Evolutionary conservation across 495 filamentous ascomycete species (phyloP).

Genomic region (Recurvomyces mirabilis): DNA sequence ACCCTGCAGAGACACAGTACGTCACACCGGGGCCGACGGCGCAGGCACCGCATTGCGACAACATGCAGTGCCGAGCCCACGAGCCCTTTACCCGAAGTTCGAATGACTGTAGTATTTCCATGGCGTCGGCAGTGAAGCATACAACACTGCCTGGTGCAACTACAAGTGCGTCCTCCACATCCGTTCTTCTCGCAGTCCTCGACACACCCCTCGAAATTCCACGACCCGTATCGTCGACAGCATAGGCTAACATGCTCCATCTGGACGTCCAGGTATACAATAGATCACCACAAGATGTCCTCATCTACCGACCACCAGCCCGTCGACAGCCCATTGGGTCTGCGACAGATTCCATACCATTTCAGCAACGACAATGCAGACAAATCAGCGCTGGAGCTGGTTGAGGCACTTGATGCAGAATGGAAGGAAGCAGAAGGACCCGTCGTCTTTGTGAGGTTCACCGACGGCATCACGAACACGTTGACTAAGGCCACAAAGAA

Average conservation of each 20-base stretch:
- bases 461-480: conserved; percentile 96
- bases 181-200: too few species aligned
- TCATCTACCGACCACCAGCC: conserved; percentile 11
- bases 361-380: conserved; percentile 22
- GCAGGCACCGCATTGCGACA: too few species aligned
- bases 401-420: conserved; percentile 68
- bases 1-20: too few species aligned
- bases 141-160: too few species aligned
- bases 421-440: conserved; percentile 66
- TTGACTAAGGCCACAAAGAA: conserved; percentile 80
- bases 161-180: too few species aligned
- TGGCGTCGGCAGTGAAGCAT: not conserved
- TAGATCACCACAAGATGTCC: not conserved
- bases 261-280: not conserved
- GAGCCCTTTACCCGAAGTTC: too few species aligned
- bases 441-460: conserved; percentile 85
- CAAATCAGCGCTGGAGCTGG: conserved; percentile 36
- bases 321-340: conserved; percentile 10
- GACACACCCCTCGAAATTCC: too few species aligned
- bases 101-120: not conserved
- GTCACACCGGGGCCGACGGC: too few species aligned
- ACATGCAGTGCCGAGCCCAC: conserved; percentile 2
- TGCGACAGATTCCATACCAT: conserved; percentile 15
- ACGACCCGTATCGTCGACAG: too few species aligned
- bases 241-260: conserved; percentile 6